Evolutionary conservation across 2,329 filamentous ascomycete species (phyloP).

Genomic region (Didymella glomerata): DNA sequence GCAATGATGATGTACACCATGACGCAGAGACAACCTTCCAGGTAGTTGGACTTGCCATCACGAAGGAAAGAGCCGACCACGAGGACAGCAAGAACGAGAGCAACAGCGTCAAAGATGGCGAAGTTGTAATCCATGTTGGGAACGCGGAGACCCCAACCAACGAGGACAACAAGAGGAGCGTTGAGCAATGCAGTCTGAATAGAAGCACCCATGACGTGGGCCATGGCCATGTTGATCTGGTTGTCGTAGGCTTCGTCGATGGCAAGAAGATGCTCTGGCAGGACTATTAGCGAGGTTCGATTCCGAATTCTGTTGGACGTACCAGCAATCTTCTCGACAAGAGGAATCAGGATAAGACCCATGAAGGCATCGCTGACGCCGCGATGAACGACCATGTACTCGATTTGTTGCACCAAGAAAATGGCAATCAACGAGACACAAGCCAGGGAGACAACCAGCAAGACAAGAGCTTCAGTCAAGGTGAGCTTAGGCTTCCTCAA

Average conservation of each 20-base stretch:
- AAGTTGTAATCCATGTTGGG: conserved; percentile 82
- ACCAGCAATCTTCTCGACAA: conserved; percentile 82
- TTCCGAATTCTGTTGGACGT: conserved; percentile 6
- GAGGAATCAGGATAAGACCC: conserved; percentile 78
- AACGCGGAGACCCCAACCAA: conserved; percentile 76
- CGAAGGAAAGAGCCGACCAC: conserved; percentile 87
- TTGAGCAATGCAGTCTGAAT: conserved; percentile 92
- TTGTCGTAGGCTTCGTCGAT: conserved; percentile 86
- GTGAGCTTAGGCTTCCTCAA: conserved; percentile 73
- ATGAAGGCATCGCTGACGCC: conserved; percentile 63
- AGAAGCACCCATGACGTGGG: conserved; percentile 85
- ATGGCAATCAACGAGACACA: conserved; percentile 78
- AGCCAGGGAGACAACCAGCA: conserved; percentile 69
- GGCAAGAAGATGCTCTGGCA: conserved; percentile 78
- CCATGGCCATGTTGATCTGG: conserved; percentile 84
- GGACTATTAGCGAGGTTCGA: conserved; percentile 9
- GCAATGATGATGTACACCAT: conserved; percentile 72
- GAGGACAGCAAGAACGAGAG: conserved; percentile 83
- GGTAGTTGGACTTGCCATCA: conserved; percentile 88
- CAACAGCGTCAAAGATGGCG: conserved; percentile 83
- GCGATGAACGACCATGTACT: conserved; percentile 62
- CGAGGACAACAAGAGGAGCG: conserved; percentile 80
- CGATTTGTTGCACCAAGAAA: conserved; percentile 76
- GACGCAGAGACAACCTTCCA: conserved; percentile 84
- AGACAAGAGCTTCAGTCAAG: conserved; percentile 74